These are phyloP conservation scores for Grifola frondosa DNA, from an alignment of 1,284 basidiomycete species.

Conservation along the genomic window DNA sequence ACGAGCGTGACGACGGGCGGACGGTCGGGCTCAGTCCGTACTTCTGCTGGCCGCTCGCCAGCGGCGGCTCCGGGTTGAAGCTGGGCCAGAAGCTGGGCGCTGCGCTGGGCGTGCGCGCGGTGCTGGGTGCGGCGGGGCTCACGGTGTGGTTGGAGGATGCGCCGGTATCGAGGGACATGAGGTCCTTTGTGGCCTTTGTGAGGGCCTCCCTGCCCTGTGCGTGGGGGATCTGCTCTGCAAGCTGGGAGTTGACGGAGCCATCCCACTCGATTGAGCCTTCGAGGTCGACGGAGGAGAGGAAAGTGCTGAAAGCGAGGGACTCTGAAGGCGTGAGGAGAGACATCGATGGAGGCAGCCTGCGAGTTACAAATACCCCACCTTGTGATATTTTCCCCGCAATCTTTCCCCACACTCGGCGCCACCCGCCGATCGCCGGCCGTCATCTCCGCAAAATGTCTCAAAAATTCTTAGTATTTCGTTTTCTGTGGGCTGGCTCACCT, in stretches of 20 bases:
- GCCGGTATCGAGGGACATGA: slow-evolving; percentile 55
- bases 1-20: slow-evolving; percentile 11
- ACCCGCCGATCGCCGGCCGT: slow-evolving; percentile 9
- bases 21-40: slow-evolving; percentile 3
- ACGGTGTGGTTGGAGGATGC: slow-evolving; percentile 27
- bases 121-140: slow-evolving; percentile 20
- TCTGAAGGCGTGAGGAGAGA: slow-evolving; percentile 50
- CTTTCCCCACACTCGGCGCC: slow-evolving; percentile 2
- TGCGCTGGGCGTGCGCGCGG: slow-evolving; percentile 14
- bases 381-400: slow-evolving; percentile 19
- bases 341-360: slow-evolving; percentile 17
- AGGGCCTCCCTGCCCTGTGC: slow-evolving; percentile 53
- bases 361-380: slow-evolving; percentile 14
- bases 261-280: slow-evolving; percentile 34
- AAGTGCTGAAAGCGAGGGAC: slow-evolving; percentile 49
- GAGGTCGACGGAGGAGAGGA: slow-evolving; percentile 47
- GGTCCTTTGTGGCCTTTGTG: slow-evolving; percentile 69
- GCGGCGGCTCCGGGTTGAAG: slow-evolving; percentile 8
- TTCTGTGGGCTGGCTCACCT: no score
- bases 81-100: slow-evolving; percentile 21
- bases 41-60: not conserved
- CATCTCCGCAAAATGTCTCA: no score
- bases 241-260: slow-evolving; percentile 23
- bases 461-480: no score
- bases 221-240: slow-evolving; percentile 33